phyloP scores from a whole-genome alignment of 805 yeast species.

The Wickerhamomyces silvicola region DNA sequence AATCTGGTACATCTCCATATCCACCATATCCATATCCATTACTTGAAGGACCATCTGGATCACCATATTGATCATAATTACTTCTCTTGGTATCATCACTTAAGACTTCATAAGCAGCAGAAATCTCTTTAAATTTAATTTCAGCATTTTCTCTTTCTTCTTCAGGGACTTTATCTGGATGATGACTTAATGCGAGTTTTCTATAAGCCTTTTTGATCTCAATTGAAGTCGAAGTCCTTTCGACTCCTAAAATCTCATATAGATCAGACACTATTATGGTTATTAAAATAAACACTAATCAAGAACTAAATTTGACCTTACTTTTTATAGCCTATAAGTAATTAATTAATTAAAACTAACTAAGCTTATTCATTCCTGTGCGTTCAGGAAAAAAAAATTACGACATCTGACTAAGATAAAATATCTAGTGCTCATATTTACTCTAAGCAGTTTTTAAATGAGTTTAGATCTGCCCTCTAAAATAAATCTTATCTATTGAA shows the following conservation, averaged over 20 bases:
- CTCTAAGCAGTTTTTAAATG: not conserved
- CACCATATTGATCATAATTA: conserved; percentile 55
- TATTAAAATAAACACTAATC: no score
- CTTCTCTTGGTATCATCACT: conserved; percentile 59
- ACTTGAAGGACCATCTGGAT: conserved; percentile 27
- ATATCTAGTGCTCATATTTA: not conserved
- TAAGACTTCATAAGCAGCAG: conserved; percentile 79
- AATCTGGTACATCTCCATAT: conserved; percentile 36
- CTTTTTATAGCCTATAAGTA: no score
- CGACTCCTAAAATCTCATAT: conserved; percentile 69
- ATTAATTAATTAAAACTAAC: no score
- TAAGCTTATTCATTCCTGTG: no score
- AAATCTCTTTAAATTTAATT: conserved; percentile 71
- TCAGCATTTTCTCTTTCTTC: conserved; percentile 67
- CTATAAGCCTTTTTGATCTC: conserved; percentile 86
- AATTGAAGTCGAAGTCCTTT: conserved; percentile 50
- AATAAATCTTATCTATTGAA: no score
- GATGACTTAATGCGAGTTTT: conserved; percentile 72
- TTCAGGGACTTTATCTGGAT: conserved; percentile 83
- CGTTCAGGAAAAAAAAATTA: no score
- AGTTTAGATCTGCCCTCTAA: not conserved
- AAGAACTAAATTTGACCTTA: no score
- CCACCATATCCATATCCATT: conserved; percentile 31
- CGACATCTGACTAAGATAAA: not conserved
- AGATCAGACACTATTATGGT: conserved; percentile 14